Evolutionary conservation across 768 basidiomycete species (phyloP).

Genomic region (Leccinum longicurvipes): DNA sequence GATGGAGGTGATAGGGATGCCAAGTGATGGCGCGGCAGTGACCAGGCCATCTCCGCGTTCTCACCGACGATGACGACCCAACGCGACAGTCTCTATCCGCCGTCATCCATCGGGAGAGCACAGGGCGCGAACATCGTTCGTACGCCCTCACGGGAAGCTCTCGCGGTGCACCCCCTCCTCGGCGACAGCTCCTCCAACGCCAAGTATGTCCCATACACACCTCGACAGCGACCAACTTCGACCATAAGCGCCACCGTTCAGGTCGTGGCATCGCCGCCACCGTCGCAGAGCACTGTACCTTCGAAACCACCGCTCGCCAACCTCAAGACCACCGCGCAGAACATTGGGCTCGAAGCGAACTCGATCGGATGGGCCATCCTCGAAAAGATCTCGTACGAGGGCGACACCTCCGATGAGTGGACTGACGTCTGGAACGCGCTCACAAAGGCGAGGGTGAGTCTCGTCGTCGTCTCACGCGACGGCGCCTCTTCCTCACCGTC

Average conservation of each 20-base stretch:
- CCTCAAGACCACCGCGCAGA: constrained; percentile 69
- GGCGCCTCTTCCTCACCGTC: constrained; percentile 1
- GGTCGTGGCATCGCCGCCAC: constrained; percentile 23
- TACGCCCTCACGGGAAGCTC: constrained; percentile 49
- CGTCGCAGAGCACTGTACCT: constrained; percentile 56
- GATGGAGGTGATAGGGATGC: not conserved
- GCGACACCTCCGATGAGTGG: constrained; percentile 59
- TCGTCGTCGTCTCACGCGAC: constrained; percentile 17
- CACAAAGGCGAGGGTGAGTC: constrained; percentile 59
- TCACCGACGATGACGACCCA: constrained; percentile 32
- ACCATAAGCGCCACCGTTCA: constrained; percentile 43
- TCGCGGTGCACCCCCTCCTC: constrained; percentile 64
- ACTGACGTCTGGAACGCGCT: constrained; percentile 63
- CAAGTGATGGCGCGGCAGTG: not conserved
- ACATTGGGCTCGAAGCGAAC: constrained; percentile 58
- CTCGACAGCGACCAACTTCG: constrained; percentile 59
- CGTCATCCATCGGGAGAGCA: constrained; percentile 53
- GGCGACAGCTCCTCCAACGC: constrained; percentile 32
- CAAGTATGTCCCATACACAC: constrained; percentile 76
- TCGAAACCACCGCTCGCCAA: constrained; percentile 69
- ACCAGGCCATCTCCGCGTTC: not conserved
- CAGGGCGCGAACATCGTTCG: constrained; percentile 43
- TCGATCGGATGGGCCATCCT: constrained; percentile 76
- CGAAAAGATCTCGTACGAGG: constrained; percentile 59
- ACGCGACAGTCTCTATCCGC: constrained; percentile 42